Evolutionary conservation across 805 yeast species (phyloP), one percentile per base, ranked within the genome.

Genomic region (Metschnikowia reukaufii): DNA sequence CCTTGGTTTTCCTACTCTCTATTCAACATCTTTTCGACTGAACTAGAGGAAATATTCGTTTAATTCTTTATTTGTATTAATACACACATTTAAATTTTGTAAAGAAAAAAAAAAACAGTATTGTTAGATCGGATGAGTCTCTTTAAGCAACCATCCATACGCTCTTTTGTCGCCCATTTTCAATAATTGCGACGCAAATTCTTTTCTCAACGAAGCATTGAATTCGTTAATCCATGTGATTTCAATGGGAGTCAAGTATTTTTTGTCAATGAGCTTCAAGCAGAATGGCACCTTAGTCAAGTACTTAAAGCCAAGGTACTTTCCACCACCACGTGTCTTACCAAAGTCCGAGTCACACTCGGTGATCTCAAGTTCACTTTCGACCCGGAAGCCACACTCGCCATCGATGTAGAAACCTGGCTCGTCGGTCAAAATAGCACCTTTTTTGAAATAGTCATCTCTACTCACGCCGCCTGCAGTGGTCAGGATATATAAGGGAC

Each of bases 401-500:
- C 91, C 92, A 57, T 88, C 96, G 52, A 84, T 81, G 65, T 94
- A 94, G 64, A 74, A 92, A 0, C 99, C 99, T 0, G 99, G 99
- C 65, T 94, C 99, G 67, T 91, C 91, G 42, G 95, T 84, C 34
- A 89, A 69, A 19, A 91, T 77, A 56, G 84, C 88, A 4, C 97
- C 97, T 21, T 62, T 61, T 37, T 61, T 56, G 50, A 67, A 71
- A 20, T 64, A 61, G n/a, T 62, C 60, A 12, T 73, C 72, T 45
- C 74, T 66, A 39, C 78, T 64, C 5, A 89, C 82, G 36, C 76
- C 77, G 8, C 78, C 72, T 29, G 72, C 67, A 20, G 78, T 67
- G 13, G 76, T 69, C 48, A 86, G 88, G 49, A 94, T 82, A 13
- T 91, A 96, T 45, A 92, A 77, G 1, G 98, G 98, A 0, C 95